Conservation (phyloP, 108 stramenopile genomes). For the Mayamaea pseudoterrestris region DNA sequence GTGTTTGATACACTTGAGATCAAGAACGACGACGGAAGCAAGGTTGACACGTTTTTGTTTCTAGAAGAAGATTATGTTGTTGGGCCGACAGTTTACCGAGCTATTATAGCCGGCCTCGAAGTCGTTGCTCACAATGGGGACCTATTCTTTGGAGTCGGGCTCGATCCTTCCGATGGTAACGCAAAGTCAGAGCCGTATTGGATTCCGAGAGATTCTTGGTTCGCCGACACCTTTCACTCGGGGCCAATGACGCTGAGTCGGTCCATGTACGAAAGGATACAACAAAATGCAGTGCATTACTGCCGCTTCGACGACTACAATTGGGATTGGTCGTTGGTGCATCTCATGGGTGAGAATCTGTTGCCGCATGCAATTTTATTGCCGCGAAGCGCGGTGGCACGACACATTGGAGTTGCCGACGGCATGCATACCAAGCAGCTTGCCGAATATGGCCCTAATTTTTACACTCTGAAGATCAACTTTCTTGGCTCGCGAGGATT, state of each 20-base stretch:
- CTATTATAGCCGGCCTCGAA: slow-evolving; percentile 16
- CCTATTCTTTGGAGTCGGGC: slow-evolving; percentile 26
- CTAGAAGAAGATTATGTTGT: slow-evolving; percentile 57
- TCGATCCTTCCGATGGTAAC: slow-evolving; percentile 24
- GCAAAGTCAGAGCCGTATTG: not conserved
- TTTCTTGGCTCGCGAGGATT: not conserved
- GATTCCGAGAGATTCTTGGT: not conserved
- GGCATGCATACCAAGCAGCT: slow-evolving; percentile 27
- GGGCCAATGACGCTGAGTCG: slow-evolving; percentile 41
- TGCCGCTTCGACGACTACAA: slow-evolving; percentile 50
- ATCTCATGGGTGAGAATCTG: slow-evolving; percentile 13
- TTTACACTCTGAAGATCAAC: not conserved
- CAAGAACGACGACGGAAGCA: not conserved
- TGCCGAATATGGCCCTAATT: not conserved
- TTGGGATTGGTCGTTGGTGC: slow-evolving; percentile 46
- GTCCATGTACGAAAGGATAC: slow-evolving; percentile 17
- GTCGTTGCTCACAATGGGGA: slow-evolving; percentile 9
- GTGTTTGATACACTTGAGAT: slow-evolving; percentile 19
- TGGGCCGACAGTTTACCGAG: slow-evolving; percentile 33
- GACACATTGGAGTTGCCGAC: slow-evolving; percentile 39
- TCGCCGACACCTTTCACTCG: slow-evolving; percentile 2
- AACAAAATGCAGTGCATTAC: slow-evolving; percentile 20
- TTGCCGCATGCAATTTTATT: slow-evolving; percentile 22
- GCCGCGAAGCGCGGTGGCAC: slow-evolving; percentile 20
- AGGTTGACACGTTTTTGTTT: slow-evolving; percentile 30